Percentiles rank a stretch among this genome's conserved stretches.
Conservation (phyloP, 768 basidiomycete species). For the Amanita molliuscula region DNA sequence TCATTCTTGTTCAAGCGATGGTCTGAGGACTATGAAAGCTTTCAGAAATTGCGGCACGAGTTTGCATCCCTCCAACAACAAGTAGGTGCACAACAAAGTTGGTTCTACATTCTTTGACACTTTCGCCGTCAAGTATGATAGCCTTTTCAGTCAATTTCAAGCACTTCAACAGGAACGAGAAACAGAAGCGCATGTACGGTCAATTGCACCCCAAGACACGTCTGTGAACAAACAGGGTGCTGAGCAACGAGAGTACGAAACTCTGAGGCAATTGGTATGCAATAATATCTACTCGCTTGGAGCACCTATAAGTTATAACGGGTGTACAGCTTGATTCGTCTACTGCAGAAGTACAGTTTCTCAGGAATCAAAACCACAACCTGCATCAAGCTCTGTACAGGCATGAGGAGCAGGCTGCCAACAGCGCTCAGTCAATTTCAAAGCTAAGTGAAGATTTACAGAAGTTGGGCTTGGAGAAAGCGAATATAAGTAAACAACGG, state of each 20-base stretch:
- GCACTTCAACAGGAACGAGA: constrained; percentile 1
- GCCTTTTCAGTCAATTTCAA: not conserved
- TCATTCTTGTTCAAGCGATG: constrained; percentile 23
- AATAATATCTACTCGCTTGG: not conserved
- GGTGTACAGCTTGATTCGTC: not conserved
- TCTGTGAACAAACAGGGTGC: not conserved
- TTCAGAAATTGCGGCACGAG: constrained; percentile 22
- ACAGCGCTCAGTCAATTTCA: not conserved
- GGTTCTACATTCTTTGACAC: not conserved
- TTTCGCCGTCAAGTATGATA: not conserved
- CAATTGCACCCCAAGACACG: not conserved
- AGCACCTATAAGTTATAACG: not conserved
- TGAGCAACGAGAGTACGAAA: not conserved
- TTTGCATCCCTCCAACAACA: constrained; percentile 20
- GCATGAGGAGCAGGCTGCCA: not conserved
- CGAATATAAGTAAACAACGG: not conserved
- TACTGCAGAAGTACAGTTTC: not conserved
- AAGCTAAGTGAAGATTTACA: not conserved
- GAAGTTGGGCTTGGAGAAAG: not conserved
- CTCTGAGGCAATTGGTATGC: not conserved
- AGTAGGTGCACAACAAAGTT: constrained; percentile 11
- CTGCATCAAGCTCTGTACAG: not conserved
- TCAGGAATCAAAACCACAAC: constrained; percentile 1
- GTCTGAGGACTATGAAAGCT: constrained; percentile 25
- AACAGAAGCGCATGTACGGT: not conserved